phyloP scores from a whole-genome alignment of 2,329 filamentous ascomycete genomes.

The Cercospora sesami region DNA sequence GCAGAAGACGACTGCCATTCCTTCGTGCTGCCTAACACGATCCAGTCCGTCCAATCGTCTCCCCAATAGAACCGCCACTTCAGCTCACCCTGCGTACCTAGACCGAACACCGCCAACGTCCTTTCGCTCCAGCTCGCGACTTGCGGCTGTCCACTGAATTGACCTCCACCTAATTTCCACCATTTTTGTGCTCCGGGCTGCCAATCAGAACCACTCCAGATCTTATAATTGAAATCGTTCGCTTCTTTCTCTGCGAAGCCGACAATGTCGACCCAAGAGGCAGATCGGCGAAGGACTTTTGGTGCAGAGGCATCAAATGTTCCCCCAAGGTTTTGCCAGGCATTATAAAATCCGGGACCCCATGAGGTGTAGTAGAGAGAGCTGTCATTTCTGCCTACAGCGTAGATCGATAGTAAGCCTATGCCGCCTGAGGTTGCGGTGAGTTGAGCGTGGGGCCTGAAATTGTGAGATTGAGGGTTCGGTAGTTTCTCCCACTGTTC shows the following conservation, averaged over 20 bases:
- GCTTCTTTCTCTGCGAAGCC: background rate
- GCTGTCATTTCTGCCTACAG: constrained; percentile 3
- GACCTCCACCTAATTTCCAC: background rate
- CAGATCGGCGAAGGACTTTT: background rate
- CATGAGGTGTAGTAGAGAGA: background rate
- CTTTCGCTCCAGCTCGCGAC: background rate
- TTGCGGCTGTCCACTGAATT: background rate
- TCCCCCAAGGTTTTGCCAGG: background rate
- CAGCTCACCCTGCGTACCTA: background rate
- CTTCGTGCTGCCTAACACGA: background rate
- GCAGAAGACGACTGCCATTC: background rate
- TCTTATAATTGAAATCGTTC: background rate
- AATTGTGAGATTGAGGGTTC: background rate
- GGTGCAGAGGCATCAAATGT: background rate
- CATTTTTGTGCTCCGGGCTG: background rate
- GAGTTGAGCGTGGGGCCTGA: background rate
- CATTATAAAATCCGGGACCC: background rate
- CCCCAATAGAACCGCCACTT: background rate
- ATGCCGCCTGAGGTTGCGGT: background rate
- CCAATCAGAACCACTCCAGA: background rate
- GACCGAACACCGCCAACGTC: background rate
- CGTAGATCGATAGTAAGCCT: background rate
- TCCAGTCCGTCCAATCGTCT: background rate
- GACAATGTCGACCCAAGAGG: background rate
- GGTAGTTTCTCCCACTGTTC: background rate